These are phyloP conservation scores for Pythium pyrilobum DNA, from an alignment of 352 stramenopile species.

Conservation along the genomic window DNA sequence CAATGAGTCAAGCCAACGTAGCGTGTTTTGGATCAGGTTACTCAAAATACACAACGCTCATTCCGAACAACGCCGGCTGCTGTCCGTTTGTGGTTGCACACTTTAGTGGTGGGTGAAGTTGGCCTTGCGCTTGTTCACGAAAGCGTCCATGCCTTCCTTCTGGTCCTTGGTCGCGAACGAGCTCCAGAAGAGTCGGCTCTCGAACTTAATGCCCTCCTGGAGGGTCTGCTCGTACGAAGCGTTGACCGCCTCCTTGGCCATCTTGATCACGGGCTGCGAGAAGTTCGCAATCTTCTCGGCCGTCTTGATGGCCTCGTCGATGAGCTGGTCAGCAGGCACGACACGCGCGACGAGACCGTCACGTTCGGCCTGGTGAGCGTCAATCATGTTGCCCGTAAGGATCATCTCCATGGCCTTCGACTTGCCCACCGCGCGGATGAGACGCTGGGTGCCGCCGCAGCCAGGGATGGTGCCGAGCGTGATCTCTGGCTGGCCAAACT, in stretches of 20 bases:
- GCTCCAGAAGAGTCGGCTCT: slow-evolving; percentile 97
- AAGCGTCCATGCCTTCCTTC: slow-evolving; percentile 96
- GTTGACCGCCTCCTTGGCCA: slow-evolving; percentile 97
- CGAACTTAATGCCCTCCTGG: slow-evolving; percentile 94
- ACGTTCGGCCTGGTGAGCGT: slow-evolving; percentile 91
- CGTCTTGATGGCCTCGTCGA: slow-evolving; percentile 95
- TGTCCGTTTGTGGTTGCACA: not conserved
- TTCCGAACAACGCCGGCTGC: not conserved
- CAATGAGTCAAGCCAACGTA: too few species aligned
- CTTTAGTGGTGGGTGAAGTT: slow-evolving; percentile 94
- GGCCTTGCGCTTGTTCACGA: slow-evolving; percentile 95
- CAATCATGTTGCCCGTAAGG: slow-evolving; percentile 97
- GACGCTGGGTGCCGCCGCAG: slow-evolving; percentile 94
- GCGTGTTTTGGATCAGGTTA: too few species aligned
- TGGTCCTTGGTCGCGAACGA: slow-evolving; percentile 95
- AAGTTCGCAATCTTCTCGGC: slow-evolving; percentile 95
- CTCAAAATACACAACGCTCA: not conserved
- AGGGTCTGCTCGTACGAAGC: slow-evolving; percentile 91
- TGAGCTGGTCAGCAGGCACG: slow-evolving; percentile 87
- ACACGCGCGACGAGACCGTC: slow-evolving; percentile 94
- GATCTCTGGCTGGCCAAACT: slow-evolving; percentile 99
- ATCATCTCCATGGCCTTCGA: slow-evolving; percentile 99
- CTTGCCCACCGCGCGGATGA: slow-evolving; percentile 97
- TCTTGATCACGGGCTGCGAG: slow-evolving; percentile 93
- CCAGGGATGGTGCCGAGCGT: slow-evolving; percentile 97